Conservation (phyloP, 306 rosid species). For the Cyamopsis tetragonoloba region DNA sequence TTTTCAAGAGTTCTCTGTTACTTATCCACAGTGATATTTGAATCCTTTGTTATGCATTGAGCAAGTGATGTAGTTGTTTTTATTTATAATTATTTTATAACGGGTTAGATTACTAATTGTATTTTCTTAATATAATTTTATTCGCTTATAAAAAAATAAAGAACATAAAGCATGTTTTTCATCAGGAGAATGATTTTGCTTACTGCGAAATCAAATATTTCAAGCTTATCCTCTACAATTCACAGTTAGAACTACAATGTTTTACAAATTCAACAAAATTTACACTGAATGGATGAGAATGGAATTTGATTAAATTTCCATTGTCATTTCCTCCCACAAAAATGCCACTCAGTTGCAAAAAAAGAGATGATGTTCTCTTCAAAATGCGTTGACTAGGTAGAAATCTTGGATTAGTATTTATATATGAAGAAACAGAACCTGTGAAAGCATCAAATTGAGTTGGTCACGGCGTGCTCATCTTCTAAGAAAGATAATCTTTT, state of each 20-base stretch:
- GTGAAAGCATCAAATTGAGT: slow-evolving; percentile 34
- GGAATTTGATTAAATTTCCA: slow-evolving; percentile 24
- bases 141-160: too few relatives aligned
- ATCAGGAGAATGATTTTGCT: slow-evolving; percentile 24
- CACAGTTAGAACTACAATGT: slow-evolving; percentile 34
- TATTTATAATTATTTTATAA: too few relatives aligned
- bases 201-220: slow-evolving; percentile 19
- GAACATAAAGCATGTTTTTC: too few relatives aligned
- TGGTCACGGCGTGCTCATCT: slow-evolving; percentile 44
- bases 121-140: too few relatives aligned
- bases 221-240: slow-evolving; percentile 26
- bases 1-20: too few relatives aligned
- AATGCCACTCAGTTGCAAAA: slow-evolving; percentile 10
- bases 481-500: slow-evolving; percentile 62
- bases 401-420: slow-evolving; percentile 4
- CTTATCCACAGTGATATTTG: too few relatives aligned
- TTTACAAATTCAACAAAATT: slow-evolving; percentile 24
- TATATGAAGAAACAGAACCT: slow-evolving; percentile 11
- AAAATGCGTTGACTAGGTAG: slow-evolving; percentile 23
- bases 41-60: too few relatives aligned
- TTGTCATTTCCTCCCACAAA: slow-evolving; percentile 29
- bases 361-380: slow-evolving; percentile 4
- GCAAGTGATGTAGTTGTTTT: too few relatives aligned
- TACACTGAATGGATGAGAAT: slow-evolving; percentile 22
- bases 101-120: too few relatives aligned